These are phyloP conservation scores for Fagus crenata DNA, from an alignment of 306 rosid species.

Conservation along the genomic window DNA sequence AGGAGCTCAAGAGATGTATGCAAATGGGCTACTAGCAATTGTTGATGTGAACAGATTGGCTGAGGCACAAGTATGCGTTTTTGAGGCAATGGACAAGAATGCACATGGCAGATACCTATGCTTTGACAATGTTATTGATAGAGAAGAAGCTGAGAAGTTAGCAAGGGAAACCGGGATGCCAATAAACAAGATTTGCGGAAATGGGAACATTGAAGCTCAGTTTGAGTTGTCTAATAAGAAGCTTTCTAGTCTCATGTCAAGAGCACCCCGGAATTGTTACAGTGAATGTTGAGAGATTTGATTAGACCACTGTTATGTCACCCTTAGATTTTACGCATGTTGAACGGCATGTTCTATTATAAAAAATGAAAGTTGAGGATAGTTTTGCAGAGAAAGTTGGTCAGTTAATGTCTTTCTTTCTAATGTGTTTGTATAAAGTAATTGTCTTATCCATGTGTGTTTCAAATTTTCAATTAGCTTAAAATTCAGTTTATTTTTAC, in stretches of 20 bases:
- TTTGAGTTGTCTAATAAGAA: constrained; percentile 55
- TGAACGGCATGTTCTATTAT: neutral
- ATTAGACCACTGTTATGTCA: neutral
- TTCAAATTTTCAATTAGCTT: no score
- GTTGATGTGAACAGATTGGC: constrained; percentile 57
- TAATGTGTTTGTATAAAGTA: no score
- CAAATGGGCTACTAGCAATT: constrained; percentile 61
- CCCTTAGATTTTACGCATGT: neutral
- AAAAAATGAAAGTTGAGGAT: neutral
- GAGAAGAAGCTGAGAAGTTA: constrained; percentile 53
- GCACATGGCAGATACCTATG: constrained; percentile 80
- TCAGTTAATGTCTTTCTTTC: neutral
- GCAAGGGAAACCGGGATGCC: constrained; percentile 49
- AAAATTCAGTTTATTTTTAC: no score
- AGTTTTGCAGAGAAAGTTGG: neutral
- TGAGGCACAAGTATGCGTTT: constrained; percentile 65
- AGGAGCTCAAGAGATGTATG: constrained; percentile 77
- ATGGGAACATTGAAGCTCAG: constrained; percentile 19
- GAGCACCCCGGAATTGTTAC: constrained; percentile 39
- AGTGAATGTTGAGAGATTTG: constrained; percentile 20
- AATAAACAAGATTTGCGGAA: constrained; percentile 47
- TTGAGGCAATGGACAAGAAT: constrained; percentile 52
- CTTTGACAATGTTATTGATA: constrained; percentile 49
- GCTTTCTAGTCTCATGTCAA: constrained; percentile 56
- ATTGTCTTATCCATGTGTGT: neutral